Evolutionary conservation across 192 early-diverging fungal species (phyloP), one percentile per base, ranked within the genome.

Genomic region (Coemansia sp.): DNA sequence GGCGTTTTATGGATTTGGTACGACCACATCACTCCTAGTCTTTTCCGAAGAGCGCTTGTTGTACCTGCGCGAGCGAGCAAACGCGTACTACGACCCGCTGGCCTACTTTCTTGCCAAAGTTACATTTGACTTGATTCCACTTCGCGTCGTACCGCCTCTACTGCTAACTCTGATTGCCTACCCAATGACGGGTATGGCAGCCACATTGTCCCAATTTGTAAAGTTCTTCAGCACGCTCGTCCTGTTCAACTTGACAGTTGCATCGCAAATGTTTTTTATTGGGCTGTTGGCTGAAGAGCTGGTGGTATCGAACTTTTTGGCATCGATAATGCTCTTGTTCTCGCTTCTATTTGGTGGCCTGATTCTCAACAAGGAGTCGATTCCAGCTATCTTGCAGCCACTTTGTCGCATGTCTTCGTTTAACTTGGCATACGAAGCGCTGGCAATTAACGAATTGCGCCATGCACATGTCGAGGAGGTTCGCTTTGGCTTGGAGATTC

Each of bases 321-420:
- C 90, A 27, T 92, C 88, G 3, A 87, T 97, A 62, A 85, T 92
- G 33, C 93, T 97, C 76, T 77, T 97, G 31, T 97, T 95, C 85
- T 89, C 90, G 38, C 94, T 97, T 87, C 69, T 97, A 18, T 97
- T 96, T 78, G 95, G 92, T 16, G 95, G 95, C 0, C 85, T 97
- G 10, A 80, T 97, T 24, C 79, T 97, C 52, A 97, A 97, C 83
- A 93, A 93, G 80, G 92, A 92, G 52, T 89, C 92, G 0, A 92
- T 94, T 39, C 88, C 92, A 3, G 81, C 87, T 0, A 86, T 88
- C 65, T 70, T 92, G 9, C 87, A 93, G 68, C 69, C 88, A 11
- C 66, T 94, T 4, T 72, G 72, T 34, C 75, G 72, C 3, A 40
- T 77, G 2, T 94, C 93, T 18, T 94, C 95, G 68, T 98, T 95